Percentiles rank a stretch among this genome's conserved stretches.
These are phyloP conservation scores for Podila epigama DNA, from an alignment of 192 early-diverging fungal genomes.

Conservation along the genomic window DNA sequence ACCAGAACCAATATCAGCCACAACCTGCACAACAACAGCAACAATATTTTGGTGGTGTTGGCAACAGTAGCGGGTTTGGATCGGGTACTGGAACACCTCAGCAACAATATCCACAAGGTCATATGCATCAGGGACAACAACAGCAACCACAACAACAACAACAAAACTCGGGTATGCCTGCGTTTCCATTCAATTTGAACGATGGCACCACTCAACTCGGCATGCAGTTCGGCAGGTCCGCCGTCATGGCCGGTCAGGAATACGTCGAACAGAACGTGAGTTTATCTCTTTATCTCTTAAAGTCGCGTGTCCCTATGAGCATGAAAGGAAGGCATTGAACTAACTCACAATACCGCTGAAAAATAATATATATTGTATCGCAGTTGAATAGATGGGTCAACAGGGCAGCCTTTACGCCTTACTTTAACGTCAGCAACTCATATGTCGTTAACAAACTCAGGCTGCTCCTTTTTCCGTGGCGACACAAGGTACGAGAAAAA, in stretches of 20 bases:
- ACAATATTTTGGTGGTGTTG: too few species aligned
- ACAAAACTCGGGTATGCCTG: slow-evolving; percentile 47
- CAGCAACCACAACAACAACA: slow-evolving; percentile 25
- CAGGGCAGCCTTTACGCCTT: slow-evolving; percentile 68
- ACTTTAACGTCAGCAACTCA: slow-evolving; percentile 65
- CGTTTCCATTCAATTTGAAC: slow-evolving; percentile 60
- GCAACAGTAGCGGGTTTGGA: slow-evolving; percentile 5
- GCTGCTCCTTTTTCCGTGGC: slow-evolving; percentile 8
- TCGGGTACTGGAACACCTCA: slow-evolving; percentile 18
- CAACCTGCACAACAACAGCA: slow-evolving; percentile 28
- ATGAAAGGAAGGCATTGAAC: too few species aligned
- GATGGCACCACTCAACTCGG: slow-evolving; percentile 89
- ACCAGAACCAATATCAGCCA: slow-evolving; percentile 40
- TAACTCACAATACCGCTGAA: too few species aligned
- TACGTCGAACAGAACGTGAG: slow-evolving; percentile 92
- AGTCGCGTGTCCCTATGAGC: too few species aligned
- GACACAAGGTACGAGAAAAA: slow-evolving; percentile 81
- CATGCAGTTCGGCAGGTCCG: slow-evolving; percentile 90
- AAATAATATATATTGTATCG: too few species aligned
- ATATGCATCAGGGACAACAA: slow-evolving; percentile 32
- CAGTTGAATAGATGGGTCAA: slow-evolving; percentile 81
- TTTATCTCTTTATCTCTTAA: too few species aligned
- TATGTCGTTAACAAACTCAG: neutral
- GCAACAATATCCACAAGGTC: slow-evolving; percentile 30
- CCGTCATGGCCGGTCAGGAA: slow-evolving; percentile 83